A percentile compares a stretch with the other conserved stretches of the same genome.
Evolutionary conservation across 805 yeast genomes (phyloP).

Genomic region (Nakazawaea molendinolei): DNA sequence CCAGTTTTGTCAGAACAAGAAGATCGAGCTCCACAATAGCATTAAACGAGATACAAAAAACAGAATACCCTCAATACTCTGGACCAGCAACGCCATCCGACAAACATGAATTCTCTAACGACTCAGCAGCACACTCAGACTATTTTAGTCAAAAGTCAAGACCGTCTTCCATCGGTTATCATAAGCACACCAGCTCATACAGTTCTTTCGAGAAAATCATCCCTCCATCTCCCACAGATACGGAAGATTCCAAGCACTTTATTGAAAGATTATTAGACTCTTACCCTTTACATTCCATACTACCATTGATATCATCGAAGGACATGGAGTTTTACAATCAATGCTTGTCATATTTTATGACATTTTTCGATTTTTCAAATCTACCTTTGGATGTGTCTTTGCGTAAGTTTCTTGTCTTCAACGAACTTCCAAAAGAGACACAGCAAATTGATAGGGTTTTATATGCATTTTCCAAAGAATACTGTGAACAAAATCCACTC

Average conservation of each 20-base stretch:
- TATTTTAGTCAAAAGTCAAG: constrained; percentile 5
- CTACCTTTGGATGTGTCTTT: constrained; percentile 64
- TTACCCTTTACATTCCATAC: constrained; percentile 19
- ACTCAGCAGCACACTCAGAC: constrained; percentile 1
- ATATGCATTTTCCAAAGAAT: constrained; percentile 48
- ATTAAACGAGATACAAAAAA: constrained; percentile 13
- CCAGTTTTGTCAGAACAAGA: constrained; percentile 21
- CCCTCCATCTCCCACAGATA: constrained; percentile 12
- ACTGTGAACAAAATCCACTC: constrained; percentile 34
- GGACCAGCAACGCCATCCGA: background rate
- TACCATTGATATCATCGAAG: constrained; percentile 23
- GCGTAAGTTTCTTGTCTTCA: constrained; percentile 48
- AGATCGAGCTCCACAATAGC: constrained; percentile 8
- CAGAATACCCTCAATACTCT: background rate
- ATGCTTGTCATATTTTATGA: constrained; percentile 22
- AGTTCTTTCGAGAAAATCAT: constrained; percentile 10
- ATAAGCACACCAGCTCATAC: constrained; percentile 10
- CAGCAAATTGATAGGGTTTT: constrained; percentile 72
- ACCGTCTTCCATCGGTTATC: constrained; percentile 8
- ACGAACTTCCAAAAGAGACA: constrained; percentile 62
- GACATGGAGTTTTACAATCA: constrained; percentile 22
- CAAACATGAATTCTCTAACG: constrained; percentile 10
- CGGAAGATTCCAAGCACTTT: constrained; percentile 26
- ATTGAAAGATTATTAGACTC: constrained; percentile 23
- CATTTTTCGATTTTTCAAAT: constrained; percentile 39